Evolutionary conservation across 306 rosid genomes (phyloP).

Genomic region (Glycine tomentella): DNA sequence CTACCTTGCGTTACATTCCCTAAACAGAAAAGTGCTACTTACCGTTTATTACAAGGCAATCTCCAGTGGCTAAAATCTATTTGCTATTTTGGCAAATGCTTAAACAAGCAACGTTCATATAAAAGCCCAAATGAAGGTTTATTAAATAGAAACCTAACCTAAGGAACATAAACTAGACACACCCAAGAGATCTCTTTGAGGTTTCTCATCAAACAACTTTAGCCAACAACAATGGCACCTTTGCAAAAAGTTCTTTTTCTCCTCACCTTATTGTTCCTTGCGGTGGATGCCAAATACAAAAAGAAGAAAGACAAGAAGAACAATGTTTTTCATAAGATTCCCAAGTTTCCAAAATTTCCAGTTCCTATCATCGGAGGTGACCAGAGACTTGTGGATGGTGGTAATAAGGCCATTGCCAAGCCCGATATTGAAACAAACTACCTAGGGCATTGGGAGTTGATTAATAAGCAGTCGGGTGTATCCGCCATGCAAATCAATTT

Average conservation of each 20-base stretch:
- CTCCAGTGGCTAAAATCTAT: constrained; percentile 38
- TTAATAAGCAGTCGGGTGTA: constrained; percentile 57
- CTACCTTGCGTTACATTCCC: too few relatives aligned
- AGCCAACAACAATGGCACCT: constrained; percentile 42
- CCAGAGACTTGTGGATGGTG: neutral
- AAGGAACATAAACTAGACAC: neutral
- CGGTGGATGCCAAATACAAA: constrained; percentile 24
- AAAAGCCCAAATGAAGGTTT: constrained; percentile 24
- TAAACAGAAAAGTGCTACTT: neutral
- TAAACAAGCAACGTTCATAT: neutral
- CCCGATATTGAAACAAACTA: constrained; percentile 35
- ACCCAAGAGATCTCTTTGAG: too few relatives aligned
- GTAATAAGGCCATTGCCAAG: too few relatives aligned
- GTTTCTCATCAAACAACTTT: neutral
- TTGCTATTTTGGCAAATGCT: constrained; percentile 28
- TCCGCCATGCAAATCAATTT: constrained; percentile 81
- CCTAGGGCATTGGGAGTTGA: constrained; percentile 60
- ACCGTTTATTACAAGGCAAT: neutral
- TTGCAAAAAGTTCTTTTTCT: constrained; percentile 45
- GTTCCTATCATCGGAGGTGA: too few relatives aligned
- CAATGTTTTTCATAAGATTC: neutral
- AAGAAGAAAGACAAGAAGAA: neutral
- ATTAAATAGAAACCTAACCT: constrained; percentile 34
- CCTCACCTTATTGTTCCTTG: constrained; percentile 49
- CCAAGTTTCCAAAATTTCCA: too few relatives aligned